Percentiles rank a stretch among this genome's conserved stretches.
Evolutionary conservation across 177 flowering plant species (phyloP).

Genomic region (Vitis hybrid): DNA sequence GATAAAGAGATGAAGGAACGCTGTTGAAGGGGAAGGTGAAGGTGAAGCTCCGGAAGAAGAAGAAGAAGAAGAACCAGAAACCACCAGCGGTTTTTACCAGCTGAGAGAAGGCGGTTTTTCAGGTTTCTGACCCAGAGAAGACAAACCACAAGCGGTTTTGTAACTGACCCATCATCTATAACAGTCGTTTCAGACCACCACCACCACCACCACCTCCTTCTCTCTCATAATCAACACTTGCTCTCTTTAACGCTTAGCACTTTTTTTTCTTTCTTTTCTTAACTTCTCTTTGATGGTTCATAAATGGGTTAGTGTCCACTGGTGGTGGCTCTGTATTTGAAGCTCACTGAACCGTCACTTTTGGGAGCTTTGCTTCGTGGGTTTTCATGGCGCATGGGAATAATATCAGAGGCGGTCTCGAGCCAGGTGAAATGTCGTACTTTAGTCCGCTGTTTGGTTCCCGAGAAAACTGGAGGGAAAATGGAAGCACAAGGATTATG

Average conservation of each 20-base stretch:
- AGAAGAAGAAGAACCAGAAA: background rate
- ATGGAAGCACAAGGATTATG: no score
- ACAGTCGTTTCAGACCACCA: conserved; percentile 11
- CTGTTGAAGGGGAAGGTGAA: background rate
- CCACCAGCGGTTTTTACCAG: no score
- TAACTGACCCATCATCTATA: conserved; percentile 27
- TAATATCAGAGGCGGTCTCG: background rate
- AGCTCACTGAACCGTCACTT: no score
- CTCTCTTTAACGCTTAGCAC: conserved; percentile 15
- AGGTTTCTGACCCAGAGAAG: background rate
- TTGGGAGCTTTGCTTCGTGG: no score
- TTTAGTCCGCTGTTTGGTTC: background rate
- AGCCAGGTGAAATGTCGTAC: conserved; percentile 13
- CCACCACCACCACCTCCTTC: background rate
- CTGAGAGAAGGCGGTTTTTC: conserved; percentile 3
- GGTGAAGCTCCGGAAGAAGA: background rate
- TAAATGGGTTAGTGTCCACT: conserved; percentile 28
- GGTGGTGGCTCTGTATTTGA: no score
- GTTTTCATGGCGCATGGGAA: no score
- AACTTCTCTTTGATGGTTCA: conserved; percentile 1
- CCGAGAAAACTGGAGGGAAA: no score
- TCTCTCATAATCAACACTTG: conserved; percentile 8
- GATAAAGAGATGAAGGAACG: background rate
- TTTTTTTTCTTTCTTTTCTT: background rate
- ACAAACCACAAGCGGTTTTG: conserved; percentile 25